Evolutionary conservation across 768 basidiomycete species (phyloP).

Genomic region (button mushroom (Agaricus bisporus)): DNA sequence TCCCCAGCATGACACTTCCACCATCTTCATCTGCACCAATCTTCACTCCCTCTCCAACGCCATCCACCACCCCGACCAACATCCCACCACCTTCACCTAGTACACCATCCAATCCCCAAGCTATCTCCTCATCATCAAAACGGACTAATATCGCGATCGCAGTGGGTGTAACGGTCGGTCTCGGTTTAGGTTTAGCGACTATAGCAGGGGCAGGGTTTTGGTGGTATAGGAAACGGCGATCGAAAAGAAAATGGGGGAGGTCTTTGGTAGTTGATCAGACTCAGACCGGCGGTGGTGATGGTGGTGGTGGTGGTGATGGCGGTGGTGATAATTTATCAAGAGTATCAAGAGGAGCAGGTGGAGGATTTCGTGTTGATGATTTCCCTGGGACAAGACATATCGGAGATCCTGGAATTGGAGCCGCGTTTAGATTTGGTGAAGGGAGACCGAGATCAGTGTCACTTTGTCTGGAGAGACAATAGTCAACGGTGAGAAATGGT

Average conservation of each 20-base stretch:
- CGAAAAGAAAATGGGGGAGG: not conserved
- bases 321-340: no score
- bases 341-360: not conserved
- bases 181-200: slow-evolving; percentile 1
- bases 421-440: not conserved
- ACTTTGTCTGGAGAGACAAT: not conserved
- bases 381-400: not conserved
- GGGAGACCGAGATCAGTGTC: not conserved
- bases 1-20: slow-evolving; percentile 8
- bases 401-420: not conserved
- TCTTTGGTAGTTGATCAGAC: not conserved
- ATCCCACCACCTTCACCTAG: not conserved
- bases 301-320: no score
- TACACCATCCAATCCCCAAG: not conserved
- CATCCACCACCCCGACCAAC: not conserved
- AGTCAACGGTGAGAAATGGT: no score
- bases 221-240: slow-evolving; percentile 1
- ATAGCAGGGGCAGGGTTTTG: not conserved
- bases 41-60: slow-evolving; percentile 3
- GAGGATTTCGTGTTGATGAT: not conserved
- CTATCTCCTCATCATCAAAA: not conserved
- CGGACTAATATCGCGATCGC: slow-evolving; percentile 3
- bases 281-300: not conserved
- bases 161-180: slow-evolving; percentile 6
- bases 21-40: slow-evolving; percentile 6